Conservation (phyloP, 2,329 filamentous ascomycete species). For the Camillea tinctor region DNA sequence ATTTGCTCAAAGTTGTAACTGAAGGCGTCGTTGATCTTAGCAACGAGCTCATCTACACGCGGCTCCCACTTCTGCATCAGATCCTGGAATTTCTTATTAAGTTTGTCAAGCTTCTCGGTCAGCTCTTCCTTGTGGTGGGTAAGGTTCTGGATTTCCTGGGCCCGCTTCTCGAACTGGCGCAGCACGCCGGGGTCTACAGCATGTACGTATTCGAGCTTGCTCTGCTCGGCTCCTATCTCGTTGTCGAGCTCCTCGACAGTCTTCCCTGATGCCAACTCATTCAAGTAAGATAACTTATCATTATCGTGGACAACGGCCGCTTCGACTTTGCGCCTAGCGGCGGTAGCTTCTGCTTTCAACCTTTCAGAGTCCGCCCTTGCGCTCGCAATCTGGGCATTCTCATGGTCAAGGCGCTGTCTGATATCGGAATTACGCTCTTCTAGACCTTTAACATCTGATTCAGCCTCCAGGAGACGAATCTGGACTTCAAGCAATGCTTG, state of each 20-base stretch:
- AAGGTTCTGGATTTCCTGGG: constrained; percentile 67
- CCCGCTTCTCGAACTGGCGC: constrained; percentile 72
- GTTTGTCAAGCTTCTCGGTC: constrained; percentile 52
- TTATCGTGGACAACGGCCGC: constrained; percentile 40
- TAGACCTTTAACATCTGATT: constrained; percentile 75
- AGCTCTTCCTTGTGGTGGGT: constrained; percentile 54
- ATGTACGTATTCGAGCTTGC: constrained; percentile 77
- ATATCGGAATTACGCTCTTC: constrained; percentile 63
- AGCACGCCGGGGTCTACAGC: constrained; percentile 74
- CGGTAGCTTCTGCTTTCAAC: constrained; percentile 34
- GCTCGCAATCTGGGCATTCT: constrained; percentile 38
- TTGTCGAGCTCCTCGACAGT: constrained; percentile 64
- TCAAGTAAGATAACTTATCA: constrained; percentile 41
- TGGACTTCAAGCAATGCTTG: constrained; percentile 67
- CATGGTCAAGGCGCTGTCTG: constrained; percentile 48
- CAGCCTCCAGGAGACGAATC: constrained; percentile 72
- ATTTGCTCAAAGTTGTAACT: constrained; percentile 92
- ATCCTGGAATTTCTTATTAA: constrained; percentile 59
- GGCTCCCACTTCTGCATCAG: constrained; percentile 80
- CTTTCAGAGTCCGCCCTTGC: constrained; percentile 41
- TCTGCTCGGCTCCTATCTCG: constrained; percentile 71
- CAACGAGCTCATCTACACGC: constrained; percentile 71
- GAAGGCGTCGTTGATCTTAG: constrained; percentile 85
- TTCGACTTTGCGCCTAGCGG: constrained; percentile 38
- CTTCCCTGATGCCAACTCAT: constrained; percentile 46